Conservation (phyloP, 140 eudicot species). For the Senecio squalidus region DNA sequence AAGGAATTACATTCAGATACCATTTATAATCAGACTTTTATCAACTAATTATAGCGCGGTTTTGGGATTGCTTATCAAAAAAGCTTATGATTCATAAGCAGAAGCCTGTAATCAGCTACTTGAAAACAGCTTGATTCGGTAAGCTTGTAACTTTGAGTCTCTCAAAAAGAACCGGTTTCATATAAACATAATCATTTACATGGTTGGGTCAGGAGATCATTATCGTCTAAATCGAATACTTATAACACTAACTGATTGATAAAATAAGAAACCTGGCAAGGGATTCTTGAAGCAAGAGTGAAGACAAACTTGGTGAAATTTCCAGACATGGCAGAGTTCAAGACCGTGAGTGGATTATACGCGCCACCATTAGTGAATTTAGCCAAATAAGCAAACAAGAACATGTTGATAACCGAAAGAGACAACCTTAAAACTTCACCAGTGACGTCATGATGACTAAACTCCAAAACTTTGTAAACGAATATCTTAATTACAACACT, state of each 20-base stretch:
- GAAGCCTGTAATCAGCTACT: too few species aligned
- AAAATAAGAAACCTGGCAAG: slow-evolving; percentile 56
- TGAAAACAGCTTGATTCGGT: too few species aligned
- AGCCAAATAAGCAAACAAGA: slow-evolving; percentile 60
- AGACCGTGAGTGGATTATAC: slow-evolving; percentile 78
- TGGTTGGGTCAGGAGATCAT: too few species aligned
- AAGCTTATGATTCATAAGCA: too few species aligned
- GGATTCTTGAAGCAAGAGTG: slow-evolving; percentile 73
- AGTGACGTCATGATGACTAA: slow-evolving; percentile 22
- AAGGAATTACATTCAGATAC: too few species aligned
- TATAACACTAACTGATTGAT: not conserved
- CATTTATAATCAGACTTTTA: too few species aligned
- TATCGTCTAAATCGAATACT: not conserved
- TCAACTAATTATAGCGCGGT: too few species aligned
- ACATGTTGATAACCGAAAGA: slow-evolving; percentile 53
- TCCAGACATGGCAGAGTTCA: slow-evolving; percentile 62
- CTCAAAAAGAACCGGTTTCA: too few species aligned
- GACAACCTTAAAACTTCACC: slow-evolving; percentile 47
- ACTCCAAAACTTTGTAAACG: slow-evolving; percentile 43
- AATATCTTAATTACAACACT: slow-evolving; percentile 59
- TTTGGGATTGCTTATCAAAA: too few species aligned
- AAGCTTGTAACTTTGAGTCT: too few species aligned
- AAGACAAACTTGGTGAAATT: slow-evolving; percentile 48
- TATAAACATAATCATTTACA: too few species aligned
- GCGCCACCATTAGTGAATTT: slow-evolving; percentile 59